A percentile compares a stretch with the other conserved stretches of the same genome.
Conservation (phyloP, 2,329 filamentous ascomycete species). For the Talaromyces islandicus region DNA sequence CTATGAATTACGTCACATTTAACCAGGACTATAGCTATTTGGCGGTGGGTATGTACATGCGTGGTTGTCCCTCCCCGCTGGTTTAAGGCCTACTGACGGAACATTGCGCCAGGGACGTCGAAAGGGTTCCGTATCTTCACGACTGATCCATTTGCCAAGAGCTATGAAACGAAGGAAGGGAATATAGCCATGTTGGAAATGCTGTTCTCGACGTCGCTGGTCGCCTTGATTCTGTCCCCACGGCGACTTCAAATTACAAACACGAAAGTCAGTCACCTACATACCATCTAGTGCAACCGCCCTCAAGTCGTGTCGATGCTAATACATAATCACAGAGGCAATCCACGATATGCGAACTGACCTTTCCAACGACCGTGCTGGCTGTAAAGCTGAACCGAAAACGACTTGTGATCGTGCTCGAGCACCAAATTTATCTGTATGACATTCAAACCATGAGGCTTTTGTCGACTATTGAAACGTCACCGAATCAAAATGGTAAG, state of each 20-base stretch:
- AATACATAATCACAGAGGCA: slow-evolving; percentile 45
- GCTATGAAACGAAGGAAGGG: slow-evolving; percentile 88
- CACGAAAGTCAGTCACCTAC: slow-evolving; percentile 65
- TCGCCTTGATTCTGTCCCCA: slow-evolving; percentile 87
- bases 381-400: slow-evolving; percentile 93
- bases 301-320: background rate
- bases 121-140: slow-evolving; percentile 95
- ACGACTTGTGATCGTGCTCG: slow-evolving; percentile 83
- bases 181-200: slow-evolving; percentile 97
- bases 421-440: slow-evolving; percentile 96
- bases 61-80: background rate
- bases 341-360: slow-evolving; percentile 95
- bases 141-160: slow-evolving; percentile 91
- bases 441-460: slow-evolving; percentile 99
- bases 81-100: slow-evolving; percentile 1
- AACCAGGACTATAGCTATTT: slow-evolving; percentile 98
- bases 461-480: slow-evolving; percentile 85
- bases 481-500: slow-evolving; percentile 74
- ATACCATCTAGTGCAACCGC: slow-evolving; percentile 11
- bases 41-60: slow-evolving; percentile 67
- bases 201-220: slow-evolving; percentile 96
- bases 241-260: slow-evolving; percentile 93
- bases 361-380: slow-evolving; percentile 92
- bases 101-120: slow-evolving; percentile 61
- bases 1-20: slow-evolving; percentile 97